phyloP scores from a whole-genome alignment of 306 rosid genomes.

The Cajanus cajan region DNA sequence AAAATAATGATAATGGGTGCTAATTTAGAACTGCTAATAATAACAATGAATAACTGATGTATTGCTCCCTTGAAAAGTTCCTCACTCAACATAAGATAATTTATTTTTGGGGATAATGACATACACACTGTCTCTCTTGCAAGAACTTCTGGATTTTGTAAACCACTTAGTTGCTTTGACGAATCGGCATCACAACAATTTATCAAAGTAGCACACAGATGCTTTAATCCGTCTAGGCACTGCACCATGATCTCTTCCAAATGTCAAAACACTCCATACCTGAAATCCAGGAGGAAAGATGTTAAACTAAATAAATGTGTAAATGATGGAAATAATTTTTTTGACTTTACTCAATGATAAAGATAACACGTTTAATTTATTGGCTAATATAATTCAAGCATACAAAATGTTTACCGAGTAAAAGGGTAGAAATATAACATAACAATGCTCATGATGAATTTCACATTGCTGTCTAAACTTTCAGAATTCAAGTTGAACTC shows the following conservation, averaged over 20 bases:
- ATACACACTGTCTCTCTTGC: constrained; percentile 91
- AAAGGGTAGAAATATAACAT: not conserved
- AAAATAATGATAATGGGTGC: not conserved
- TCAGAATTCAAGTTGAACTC: not conserved
- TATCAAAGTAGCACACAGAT: constrained; percentile 53
- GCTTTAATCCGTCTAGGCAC: constrained; percentile 82
- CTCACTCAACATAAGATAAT: constrained; percentile 21
- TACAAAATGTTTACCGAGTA: not conserved
- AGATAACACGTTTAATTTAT: not conserved
- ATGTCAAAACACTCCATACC: constrained; percentile 84
- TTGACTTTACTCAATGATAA: not conserved
- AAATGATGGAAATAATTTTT: not conserved
- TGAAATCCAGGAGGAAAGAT: constrained; percentile 28
- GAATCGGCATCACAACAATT: constrained; percentile 58
- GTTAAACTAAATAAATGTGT: not conserved
- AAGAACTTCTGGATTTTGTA: constrained; percentile 78
- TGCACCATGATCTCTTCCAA: constrained; percentile 74
- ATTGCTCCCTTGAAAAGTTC: constrained; percentile 14
- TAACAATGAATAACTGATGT: not conserved
- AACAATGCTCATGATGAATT: not conserved
- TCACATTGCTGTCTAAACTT: not conserved
- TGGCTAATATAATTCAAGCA: not conserved
- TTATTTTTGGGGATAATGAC: constrained; percentile 35
- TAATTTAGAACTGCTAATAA: not conserved
- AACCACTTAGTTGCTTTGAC: constrained; percentile 57